Base-by-base conservation (phyloP, 2,329 filamentous ascomycete genomes). In the Fusarium siculi region DNA sequence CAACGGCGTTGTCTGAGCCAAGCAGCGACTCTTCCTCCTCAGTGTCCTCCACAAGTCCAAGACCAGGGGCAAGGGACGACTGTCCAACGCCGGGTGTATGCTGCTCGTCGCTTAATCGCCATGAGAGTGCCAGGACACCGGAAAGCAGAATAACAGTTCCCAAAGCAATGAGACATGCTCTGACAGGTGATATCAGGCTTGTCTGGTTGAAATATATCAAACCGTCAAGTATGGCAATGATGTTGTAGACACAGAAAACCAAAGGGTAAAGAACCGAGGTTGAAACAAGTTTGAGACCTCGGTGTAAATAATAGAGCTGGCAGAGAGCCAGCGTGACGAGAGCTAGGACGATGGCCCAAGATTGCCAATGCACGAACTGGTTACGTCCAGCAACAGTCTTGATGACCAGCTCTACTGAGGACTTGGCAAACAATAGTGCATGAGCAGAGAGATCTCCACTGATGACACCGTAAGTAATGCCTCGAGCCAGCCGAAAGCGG, bases 241-340 rank as follows among this genome's bases (percentile, higher is more conserved):
- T 97, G 86, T 99, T 99, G 87, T 98, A 99, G 73, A 98, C 91
- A 87, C 96, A 99, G 83, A 99, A 99, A 43, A 98, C 95, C 76
- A 98, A 92, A 9, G 96, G 96, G 82, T 99, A 99, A 75, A 99
- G 87, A 70, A 98, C 93, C 78, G 94, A 97, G 28, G 96, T 98
- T 61, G 95, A 98, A 81, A 97, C 95, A 58, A 99, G 88, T 83
- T 97, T 97, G 71, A 99, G 88, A 59, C 96, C 96, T 47, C 94
- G 90, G 80, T 99, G 96, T 68, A 99, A 90, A 82, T 97, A 98
- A 84, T 97, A 99, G 10, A 99, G 89, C 82, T 99, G 96, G 49
- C 91, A 93, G 49, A 99, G 88, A 9, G 96, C 96, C 68, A 98
- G 87, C 7, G 88, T 87, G 66, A 98, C 87, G 58, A 99, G 91